phyloP scores from a whole-genome alignment of 495 filamentous ascomycete species.

The Saxispiralis lemnorum region DNA sequence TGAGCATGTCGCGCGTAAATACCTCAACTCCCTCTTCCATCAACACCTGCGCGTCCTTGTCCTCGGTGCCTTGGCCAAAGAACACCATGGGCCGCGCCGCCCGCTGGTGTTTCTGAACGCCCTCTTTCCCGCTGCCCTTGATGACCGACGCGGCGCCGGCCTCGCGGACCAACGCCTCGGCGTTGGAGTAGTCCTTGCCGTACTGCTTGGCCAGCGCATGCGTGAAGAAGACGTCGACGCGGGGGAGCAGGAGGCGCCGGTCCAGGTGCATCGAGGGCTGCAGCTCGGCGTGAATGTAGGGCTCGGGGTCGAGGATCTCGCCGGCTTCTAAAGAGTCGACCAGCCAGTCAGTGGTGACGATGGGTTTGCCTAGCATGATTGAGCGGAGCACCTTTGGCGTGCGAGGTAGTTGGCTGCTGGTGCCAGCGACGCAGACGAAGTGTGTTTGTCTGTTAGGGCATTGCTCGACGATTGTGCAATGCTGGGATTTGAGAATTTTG shows the following conservation, averaged over 20 bases:
- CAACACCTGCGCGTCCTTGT: too few relatives aligned
- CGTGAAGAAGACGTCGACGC: constrained; percentile 9
- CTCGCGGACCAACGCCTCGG: too few relatives aligned
- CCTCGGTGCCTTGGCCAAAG: too few relatives aligned
- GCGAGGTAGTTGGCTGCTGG: not conserved
- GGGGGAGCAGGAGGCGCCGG: constrained; percentile 1
- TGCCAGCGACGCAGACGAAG: constrained; percentile 8
- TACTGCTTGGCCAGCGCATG: not conserved
- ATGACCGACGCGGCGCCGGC: too few relatives aligned
- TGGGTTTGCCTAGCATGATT: constrained; percentile 1
- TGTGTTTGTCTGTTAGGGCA: not conserved
- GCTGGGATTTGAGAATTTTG: not conserved
- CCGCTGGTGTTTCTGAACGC: too few relatives aligned
- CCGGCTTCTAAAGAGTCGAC: not conserved
- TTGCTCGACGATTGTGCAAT: not conserved
- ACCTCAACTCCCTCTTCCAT: too few relatives aligned
- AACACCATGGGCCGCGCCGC: too few relatives aligned
- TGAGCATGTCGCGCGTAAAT: too few relatives aligned
- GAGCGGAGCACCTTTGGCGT: constrained; percentile 10
- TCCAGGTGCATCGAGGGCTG: not conserved
- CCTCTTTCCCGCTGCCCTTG: too few relatives aligned
- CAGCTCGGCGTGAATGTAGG: constrained; percentile 6
- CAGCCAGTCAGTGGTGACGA: constrained; percentile 11
- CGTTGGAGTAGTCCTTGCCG: too few relatives aligned
- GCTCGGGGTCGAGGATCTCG: constrained; percentile 3